phyloP scores from a whole-genome alignment of 2,329 filamentous ascomycete species.

The Dactylella cylindrospora region DNA sequence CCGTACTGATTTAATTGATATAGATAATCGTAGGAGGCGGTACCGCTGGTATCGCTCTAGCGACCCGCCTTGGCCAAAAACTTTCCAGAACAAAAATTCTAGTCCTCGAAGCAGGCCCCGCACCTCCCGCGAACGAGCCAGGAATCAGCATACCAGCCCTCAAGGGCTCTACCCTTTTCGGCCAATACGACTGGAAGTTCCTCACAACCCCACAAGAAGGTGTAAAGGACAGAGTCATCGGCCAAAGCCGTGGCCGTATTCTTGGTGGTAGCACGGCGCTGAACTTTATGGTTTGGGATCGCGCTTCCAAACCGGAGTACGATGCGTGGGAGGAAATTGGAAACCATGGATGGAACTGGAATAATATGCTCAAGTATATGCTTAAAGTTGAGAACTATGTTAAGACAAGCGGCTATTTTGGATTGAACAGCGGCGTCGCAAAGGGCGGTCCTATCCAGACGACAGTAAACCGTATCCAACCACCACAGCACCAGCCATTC shows the following conservation, averaged over 20 bases:
- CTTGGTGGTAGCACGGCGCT: slow-evolving; percentile 53
- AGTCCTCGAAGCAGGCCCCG: slow-evolving; percentile 31
- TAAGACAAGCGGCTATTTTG: slow-evolving; percentile 24
- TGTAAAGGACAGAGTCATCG: slow-evolving; percentile 52
- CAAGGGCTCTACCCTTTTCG: slow-evolving; percentile 40
- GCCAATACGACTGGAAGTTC: slow-evolving; percentile 50
- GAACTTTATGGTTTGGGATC: slow-evolving; percentile 57
- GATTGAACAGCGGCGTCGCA: slow-evolving; percentile 34
- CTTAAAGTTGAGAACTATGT: slow-evolving; percentile 41
- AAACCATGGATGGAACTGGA: slow-evolving; percentile 56
- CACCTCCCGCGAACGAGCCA: slow-evolving; percentile 24
- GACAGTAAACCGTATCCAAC: slow-evolving; percentile 34
- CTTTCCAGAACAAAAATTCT: slow-evolving; percentile 27
- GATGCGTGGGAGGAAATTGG: slow-evolving; percentile 56
- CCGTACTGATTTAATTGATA: not conserved
- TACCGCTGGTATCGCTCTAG: slow-evolving; percentile 37
- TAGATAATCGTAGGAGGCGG: slow-evolving; percentile 42
- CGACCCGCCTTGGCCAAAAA: slow-evolving; percentile 36
- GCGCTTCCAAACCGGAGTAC: slow-evolving; percentile 54
- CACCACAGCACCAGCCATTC: slow-evolving; percentile 33
- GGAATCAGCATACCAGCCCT: slow-evolving; percentile 40
- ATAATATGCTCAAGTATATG: slow-evolving; percentile 48
- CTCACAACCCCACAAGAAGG: slow-evolving; percentile 53
- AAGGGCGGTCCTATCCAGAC: slow-evolving; percentile 38
- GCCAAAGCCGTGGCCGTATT: slow-evolving; percentile 51